phyloP scores from a whole-genome alignment of 2,329 filamentous ascomycete genomes.

The Fusarium verrucosum region DNA sequence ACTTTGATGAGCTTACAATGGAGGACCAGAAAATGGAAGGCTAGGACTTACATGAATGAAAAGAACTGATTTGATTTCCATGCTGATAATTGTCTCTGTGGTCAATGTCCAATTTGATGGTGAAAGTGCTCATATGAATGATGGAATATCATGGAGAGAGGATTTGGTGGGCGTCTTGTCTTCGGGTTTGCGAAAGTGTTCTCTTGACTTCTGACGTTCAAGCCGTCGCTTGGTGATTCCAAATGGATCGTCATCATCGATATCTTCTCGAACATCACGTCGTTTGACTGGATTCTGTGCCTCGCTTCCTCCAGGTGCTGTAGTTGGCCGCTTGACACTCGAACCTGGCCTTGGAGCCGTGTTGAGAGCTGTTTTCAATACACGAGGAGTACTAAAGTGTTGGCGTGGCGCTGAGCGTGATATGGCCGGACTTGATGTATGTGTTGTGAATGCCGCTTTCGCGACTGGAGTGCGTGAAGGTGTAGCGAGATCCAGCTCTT shows the following conservation, averaged over 20 bases:
- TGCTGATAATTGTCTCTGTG: background rate
- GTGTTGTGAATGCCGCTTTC: slow-evolving; percentile 10
- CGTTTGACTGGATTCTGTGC: background rate
- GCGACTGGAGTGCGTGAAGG: slow-evolving; percentile 17
- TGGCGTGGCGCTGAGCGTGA: slow-evolving; percentile 23
- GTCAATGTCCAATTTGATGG: background rate
- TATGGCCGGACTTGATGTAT: slow-evolving; percentile 16
- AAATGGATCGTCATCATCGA: slow-evolving; percentile 50
- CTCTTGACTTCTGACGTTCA: slow-evolving; percentile 46
- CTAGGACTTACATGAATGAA: slow-evolving; percentile 37
- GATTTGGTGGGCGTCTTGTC: slow-evolving; percentile 22
- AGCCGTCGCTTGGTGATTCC: slow-evolving; percentile 47
- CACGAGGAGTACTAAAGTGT: slow-evolving; percentile 23
- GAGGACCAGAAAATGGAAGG: slow-evolving; percentile 51
- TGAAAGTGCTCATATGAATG: slow-evolving; percentile 46
- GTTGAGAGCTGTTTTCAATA: slow-evolving; percentile 7
- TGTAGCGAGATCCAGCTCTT: slow-evolving; percentile 25
- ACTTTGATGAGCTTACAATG: slow-evolving; percentile 81
- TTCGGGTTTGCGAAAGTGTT: slow-evolving; percentile 39
- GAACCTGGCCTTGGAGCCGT: slow-evolving; percentile 4
- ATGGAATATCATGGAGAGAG: slow-evolving; percentile 49
- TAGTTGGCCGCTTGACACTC: slow-evolving; percentile 1
- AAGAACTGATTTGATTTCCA: slow-evolving; percentile 35
- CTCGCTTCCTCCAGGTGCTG: slow-evolving; percentile 7
- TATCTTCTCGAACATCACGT: slow-evolving; percentile 21